Percentiles rank a stretch among this genome's conserved stretches.
These are phyloP conservation scores for Mucor racemosus DNA, from an alignment of 371 early-diverging fungal species.

Conservation along the genomic window DNA sequence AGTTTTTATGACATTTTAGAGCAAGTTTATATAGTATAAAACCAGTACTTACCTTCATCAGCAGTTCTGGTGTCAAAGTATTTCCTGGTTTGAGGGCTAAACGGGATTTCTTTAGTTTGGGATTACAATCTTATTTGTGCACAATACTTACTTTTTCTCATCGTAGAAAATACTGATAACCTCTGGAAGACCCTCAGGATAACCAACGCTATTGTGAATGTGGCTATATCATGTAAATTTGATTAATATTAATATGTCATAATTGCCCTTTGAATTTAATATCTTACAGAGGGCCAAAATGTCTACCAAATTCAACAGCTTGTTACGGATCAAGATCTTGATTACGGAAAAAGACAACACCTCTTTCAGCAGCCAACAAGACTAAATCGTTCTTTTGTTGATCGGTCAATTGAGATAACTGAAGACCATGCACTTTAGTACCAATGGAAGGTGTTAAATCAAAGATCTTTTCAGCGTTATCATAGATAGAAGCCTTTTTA, in stretches of 20 bases:
- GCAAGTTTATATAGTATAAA: no score
- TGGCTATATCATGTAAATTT: constrained; percentile 6
- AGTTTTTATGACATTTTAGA: no score
- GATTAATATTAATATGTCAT: neutral
- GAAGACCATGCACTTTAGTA: constrained; percentile 62
- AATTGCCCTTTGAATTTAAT: no score
- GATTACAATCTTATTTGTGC: neutral
- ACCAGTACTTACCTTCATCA: neutral
- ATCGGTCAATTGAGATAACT: constrained; percentile 52
- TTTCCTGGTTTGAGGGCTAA: neutral
- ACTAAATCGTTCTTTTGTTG: constrained; percentile 62
- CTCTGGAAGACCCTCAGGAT: constrained; percentile 23
- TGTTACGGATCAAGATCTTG: constrained; percentile 60
- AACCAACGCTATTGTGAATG: constrained; percentile 15
- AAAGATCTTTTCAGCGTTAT: constrained; percentile 52
- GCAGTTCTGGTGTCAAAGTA: constrained; percentile 4
- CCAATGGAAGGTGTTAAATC: constrained; percentile 61
- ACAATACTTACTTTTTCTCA: constrained; percentile 12
- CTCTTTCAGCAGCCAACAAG: constrained; percentile 58
- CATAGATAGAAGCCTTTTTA: constrained; percentile 55
- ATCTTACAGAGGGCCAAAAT: constrained; percentile 41
- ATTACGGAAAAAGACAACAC: constrained; percentile 66
- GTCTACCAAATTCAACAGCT: constrained; percentile 53
- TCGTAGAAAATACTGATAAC: constrained; percentile 19
- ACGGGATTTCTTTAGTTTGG: neutral